These are phyloP conservation scores for Chlamydomonas asymmetrica DNA, from an alignment of 139 green algal genomes.

Conservation along the genomic window DNA sequence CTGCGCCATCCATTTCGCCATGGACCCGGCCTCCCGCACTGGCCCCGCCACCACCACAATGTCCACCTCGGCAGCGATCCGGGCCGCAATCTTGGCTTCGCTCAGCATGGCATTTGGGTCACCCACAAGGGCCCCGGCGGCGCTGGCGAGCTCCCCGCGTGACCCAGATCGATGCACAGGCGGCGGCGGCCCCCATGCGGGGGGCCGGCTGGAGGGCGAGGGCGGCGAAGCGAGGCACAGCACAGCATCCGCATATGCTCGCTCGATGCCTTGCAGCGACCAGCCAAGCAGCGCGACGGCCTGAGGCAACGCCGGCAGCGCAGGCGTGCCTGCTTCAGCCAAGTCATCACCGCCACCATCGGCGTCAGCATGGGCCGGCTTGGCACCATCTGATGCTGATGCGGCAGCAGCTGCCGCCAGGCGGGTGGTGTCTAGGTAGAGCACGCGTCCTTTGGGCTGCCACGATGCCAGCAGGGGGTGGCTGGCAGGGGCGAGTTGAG, in stretches of 20 bases:
- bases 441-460: constrained; percentile 5
- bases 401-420: constrained; percentile 10
- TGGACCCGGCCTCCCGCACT: constrained; percentile 10
- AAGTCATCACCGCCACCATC: background rate
- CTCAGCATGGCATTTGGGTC: constrained; percentile 14
- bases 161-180: no score
- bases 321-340: no score
- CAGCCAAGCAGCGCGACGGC: constrained; percentile 20
- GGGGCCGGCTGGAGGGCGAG: background rate
- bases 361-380: background rate
- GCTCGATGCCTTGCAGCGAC: constrained; percentile 4
- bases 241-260: background rate
- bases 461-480: constrained; percentile 12
- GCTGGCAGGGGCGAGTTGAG: constrained; percentile 5
- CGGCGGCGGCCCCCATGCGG: background rate
- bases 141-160: no score
- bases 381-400: background rate
- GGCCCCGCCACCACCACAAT: constrained; percentile 11
- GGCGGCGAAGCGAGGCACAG: background rate
- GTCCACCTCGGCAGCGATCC: constrained; percentile 19
- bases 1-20: constrained; percentile 23
- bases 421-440: constrained; percentile 4
- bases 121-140: background rate
- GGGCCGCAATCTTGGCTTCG: constrained; percentile 23
- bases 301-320: constrained; percentile 15